phyloP scores from a whole-genome alignment of 1,284 basidiomycete genomes.

The Trichosporon sp. region DNA sequence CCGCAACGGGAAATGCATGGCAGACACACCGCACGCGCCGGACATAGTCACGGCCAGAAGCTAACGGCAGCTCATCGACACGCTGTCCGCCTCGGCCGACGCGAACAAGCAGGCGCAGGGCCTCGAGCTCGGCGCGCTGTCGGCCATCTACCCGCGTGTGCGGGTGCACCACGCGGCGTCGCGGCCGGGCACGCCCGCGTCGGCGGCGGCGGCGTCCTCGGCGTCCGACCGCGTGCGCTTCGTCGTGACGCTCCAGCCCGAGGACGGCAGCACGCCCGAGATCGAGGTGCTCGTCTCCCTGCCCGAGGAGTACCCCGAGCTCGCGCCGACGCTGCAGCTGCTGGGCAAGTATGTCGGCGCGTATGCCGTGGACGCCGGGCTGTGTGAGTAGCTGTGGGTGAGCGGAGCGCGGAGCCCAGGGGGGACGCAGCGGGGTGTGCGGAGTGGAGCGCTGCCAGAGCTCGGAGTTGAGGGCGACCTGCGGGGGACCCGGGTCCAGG shows the following conservation, averaged over 20 bases:
- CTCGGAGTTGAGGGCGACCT: too few species aligned
- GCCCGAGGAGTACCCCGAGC: constrained; percentile 64
- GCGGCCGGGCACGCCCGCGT: background rate
- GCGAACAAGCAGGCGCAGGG: constrained; percentile 35
- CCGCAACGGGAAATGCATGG: too few species aligned
- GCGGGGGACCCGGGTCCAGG: background rate
- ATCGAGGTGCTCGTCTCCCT: constrained; percentile 69
- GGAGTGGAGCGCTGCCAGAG: too few species aligned
- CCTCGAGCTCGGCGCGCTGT: constrained; percentile 59
- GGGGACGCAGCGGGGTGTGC: too few species aligned
- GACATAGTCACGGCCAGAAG: too few species aligned
- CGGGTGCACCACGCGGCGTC: constrained; percentile 46
- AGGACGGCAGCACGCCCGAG: constrained; percentile 31
- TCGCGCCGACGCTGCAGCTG: constrained; percentile 75
- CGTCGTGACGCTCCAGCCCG: constrained; percentile 55
- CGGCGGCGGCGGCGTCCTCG: background rate
- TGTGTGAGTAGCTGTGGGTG: constrained; percentile 39
- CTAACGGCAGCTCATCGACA: constrained; percentile 36
- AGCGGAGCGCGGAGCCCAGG: background rate
- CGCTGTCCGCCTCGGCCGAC: constrained; percentile 31
- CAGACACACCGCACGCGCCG: too few species aligned
- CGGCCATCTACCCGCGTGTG: constrained; percentile 71
- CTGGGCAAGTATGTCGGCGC: constrained; percentile 79
- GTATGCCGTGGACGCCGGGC: constrained; percentile 49
- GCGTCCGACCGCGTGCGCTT: constrained; percentile 58